Evolutionary conservation across 371 early-diverging fungal genomes (phyloP).

Genomic region (Mortierella sp.): DNA sequence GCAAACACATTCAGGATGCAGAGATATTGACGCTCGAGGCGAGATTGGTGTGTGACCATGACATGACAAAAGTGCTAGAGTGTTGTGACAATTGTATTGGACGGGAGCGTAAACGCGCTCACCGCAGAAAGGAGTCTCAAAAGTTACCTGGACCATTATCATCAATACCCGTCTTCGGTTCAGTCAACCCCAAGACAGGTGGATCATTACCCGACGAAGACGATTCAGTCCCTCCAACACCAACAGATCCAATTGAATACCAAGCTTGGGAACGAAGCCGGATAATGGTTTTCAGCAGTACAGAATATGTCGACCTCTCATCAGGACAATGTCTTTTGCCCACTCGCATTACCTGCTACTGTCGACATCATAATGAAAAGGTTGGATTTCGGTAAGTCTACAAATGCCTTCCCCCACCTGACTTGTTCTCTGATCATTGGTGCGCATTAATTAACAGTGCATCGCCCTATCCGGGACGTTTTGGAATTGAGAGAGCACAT

Average conservation of each 20-base stretch:
- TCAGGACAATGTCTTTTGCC: constrained; percentile 79
- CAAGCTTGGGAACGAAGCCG: constrained; percentile 46
- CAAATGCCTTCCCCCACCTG: too few species aligned
- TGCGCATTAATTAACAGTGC: neutral
- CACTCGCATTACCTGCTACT: constrained; percentile 83
- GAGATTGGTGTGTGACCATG: constrained; percentile 73
- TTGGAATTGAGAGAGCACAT: too few species aligned
- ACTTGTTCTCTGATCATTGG: neutral
- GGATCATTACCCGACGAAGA: constrained; percentile 13
- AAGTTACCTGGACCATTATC: constrained; percentile 48
- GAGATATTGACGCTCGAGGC: constrained; percentile 72
- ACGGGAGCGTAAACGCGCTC: constrained; percentile 69
- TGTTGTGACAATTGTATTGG: constrained; percentile 76
- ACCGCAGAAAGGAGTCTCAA: constrained; percentile 53
- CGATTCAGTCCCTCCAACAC: constrained; percentile 50
- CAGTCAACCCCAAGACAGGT: constrained; percentile 34
- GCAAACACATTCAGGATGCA: constrained; percentile 47
- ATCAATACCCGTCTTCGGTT: constrained; percentile 54
- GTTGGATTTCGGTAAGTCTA: constrained; percentile 67
- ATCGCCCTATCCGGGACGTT: too few species aligned
- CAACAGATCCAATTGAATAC: constrained; percentile 52
- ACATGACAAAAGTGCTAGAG: constrained; percentile 67
- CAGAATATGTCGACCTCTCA: constrained; percentile 69
- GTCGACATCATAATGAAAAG: constrained; percentile 82
- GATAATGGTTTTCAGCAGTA: constrained; percentile 57